Conservation (phyloP, 257 asterid species). For the Solanum phureja region DNA sequence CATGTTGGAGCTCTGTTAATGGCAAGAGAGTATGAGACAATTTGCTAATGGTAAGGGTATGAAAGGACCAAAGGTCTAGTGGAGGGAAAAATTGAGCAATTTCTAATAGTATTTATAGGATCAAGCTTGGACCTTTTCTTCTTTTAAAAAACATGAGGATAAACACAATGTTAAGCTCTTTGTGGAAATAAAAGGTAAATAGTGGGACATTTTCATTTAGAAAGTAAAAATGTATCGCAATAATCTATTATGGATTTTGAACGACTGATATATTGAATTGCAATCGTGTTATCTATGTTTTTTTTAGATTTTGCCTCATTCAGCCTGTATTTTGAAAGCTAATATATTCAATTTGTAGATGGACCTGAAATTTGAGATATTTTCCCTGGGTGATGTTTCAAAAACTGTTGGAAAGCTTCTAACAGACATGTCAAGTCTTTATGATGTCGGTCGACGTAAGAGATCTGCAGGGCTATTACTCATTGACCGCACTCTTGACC, state of each 20-base stretch:
- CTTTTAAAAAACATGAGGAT: not conserved
- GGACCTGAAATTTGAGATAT: slow-evolving; percentile 97
- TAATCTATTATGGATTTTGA: not conserved
- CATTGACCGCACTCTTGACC: slow-evolving; percentile 93
- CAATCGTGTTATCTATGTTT: not conserved
- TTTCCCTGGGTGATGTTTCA: slow-evolving; percentile 91
- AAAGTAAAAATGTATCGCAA: not conserved
- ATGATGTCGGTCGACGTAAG: slow-evolving; percentile 92
- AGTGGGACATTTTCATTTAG: not conserved
- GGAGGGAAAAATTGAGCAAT: not conserved
- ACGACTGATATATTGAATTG: not conserved
- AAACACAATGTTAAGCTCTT: not conserved
- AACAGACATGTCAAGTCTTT: slow-evolving; percentile 16
- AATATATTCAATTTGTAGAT: slow-evolving; percentile 48
- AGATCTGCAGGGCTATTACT: slow-evolving; percentile 86
- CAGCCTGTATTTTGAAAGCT: not conserved
- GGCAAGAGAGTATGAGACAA: not conserved
- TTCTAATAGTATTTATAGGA: not conserved
- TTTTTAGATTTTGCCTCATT: not conserved
- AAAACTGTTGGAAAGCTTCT: slow-evolving; percentile 65
- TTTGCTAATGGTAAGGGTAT: not conserved
- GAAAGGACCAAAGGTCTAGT: not conserved
- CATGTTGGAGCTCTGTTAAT: not conserved
- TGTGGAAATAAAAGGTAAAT: not conserved
- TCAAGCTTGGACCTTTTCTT: not conserved